Conservation (phyloP, 768 basidiomycete genomes). For the Kwoniella heveanensis region DNA sequence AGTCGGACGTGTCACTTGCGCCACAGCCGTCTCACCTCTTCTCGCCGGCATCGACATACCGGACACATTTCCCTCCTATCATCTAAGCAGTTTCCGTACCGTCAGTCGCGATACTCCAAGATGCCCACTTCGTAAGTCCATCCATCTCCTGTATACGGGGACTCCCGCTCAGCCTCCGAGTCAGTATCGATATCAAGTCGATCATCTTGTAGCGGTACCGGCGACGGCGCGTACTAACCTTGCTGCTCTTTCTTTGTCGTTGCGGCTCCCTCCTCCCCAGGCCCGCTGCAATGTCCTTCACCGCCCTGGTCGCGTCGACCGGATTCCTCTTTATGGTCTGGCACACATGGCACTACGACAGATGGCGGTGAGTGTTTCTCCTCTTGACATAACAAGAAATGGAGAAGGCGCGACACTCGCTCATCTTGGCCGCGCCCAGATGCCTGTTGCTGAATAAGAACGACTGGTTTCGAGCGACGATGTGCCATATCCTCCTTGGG, state of each 20-base stretch:
- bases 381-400: too few species aligned
- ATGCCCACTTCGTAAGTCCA: slow-evolving; percentile 17
- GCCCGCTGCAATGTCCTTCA: slow-evolving; percentile 26
- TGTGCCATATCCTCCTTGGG: slow-evolving; percentile 30
- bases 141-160: not conserved
- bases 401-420: too few species aligned
- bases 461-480: slow-evolving; percentile 36
- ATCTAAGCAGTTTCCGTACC: too few species aligned
- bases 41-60: too few species aligned
- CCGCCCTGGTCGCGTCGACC: slow-evolving; percentile 25
- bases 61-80: too few species aligned
- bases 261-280: slow-evolving; percentile 1
- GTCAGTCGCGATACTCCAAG: not conserved
- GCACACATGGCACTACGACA: slow-evolving; percentile 49
- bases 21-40: too few species aligned
- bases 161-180: too few species aligned
- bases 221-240: too few species aligned
- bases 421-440: slow-evolving; percentile 11
- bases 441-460: slow-evolving; percentile 27
- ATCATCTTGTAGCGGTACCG: too few species aligned
- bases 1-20: too few species aligned
- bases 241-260: too few species aligned
- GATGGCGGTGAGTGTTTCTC: slow-evolving; percentile 36
- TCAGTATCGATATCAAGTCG: too few species aligned
- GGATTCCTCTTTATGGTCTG: slow-evolving; percentile 40